Evolutionary conservation across 2,329 filamentous ascomycete species (phyloP).

Genomic region (Pseudopyrenochaeta lycopersici): DNA sequence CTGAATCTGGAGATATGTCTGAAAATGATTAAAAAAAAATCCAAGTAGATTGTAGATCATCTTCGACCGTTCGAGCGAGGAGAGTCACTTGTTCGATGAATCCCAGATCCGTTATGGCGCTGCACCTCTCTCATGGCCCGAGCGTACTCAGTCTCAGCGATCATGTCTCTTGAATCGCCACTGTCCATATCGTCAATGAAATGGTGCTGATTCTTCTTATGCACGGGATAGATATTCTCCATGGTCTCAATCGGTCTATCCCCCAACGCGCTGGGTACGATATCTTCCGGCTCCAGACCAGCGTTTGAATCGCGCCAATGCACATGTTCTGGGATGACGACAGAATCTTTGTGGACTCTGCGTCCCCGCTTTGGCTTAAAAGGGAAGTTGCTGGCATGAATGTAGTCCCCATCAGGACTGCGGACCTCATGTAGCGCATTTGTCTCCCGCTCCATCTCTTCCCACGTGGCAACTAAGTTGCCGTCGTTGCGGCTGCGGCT

Average conservation of each 20-base stretch:
- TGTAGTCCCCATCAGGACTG: constrained; percentile 44
- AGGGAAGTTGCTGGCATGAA: constrained; percentile 39
- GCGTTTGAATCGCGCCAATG: constrained; percentile 18
- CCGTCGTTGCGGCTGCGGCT: constrained; percentile 41
- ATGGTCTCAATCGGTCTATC: constrained; percentile 22
- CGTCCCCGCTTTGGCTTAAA: constrained; percentile 29
- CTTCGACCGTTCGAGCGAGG: not conserved
- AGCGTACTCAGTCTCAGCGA: constrained; percentile 39
- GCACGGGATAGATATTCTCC: constrained; percentile 21
- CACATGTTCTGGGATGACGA: constrained; percentile 28
- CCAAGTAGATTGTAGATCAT: not conserved
- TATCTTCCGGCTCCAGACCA: constrained; percentile 37
- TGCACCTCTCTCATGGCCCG: constrained; percentile 39
- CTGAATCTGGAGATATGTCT: not conserved
- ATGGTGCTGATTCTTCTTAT: constrained; percentile 28
- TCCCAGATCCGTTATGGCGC: constrained; percentile 17
- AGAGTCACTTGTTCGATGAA: constrained; percentile 6
- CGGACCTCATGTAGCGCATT: constrained; percentile 30
- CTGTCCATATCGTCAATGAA: constrained; percentile 26
- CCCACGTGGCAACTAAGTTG: constrained; percentile 44
- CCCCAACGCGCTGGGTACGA: constrained; percentile 39
- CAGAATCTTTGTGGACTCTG: constrained; percentile 35
- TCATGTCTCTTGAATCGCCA: constrained; percentile 25
- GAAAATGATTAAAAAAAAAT: not conserved
- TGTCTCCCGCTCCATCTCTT: constrained; percentile 43